Base-by-base conservation (phyloP, 768 basidiomycete genomes). In the Suillus fuscotomentosus region DNA sequence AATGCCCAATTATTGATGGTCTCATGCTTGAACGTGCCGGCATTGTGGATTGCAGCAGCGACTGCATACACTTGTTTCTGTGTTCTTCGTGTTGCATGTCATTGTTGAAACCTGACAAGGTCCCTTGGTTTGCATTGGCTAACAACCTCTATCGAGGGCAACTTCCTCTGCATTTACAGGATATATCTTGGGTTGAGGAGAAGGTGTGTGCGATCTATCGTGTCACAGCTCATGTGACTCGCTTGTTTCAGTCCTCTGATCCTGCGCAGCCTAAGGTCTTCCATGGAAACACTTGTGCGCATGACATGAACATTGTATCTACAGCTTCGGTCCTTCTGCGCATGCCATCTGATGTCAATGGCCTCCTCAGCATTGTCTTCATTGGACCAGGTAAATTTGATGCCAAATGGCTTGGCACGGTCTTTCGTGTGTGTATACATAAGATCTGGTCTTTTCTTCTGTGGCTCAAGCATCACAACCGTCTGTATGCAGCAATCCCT, bases 211-310 rank as follows among this genome's bases (percentile, higher is more conserved):
- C 73, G 0, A 57, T 71, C 15, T 72, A 74, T 61, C 41, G 69
- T 17, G 68, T 61, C 9, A 75, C 72, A 43, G 73, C 76, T 5
- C 67, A 74, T 67, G 60, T 77, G 1, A 69, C 70, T 17, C 55
- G 71, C 4, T 27, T 77, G 9, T 72, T 71, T 68, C 47, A 69
- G 27, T 75, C 71, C 0, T 67, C 63, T 3, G 67, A 76, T 63
- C 54, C 70, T 17, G 22, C 22, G 0, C 62, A 69, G 34, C 72
- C 76, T 0, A 50, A 38, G n/a, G 68, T 76, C 0, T 69, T 76
- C 50, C 68, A 75, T 68, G 76, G 76, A 3, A 77, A 77, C 57
- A 77, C 74, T 3, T 77, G 76, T 68, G 71, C 75, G 13, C 73
- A 77, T 68, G 68, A 76, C 10, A 71, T 69, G 66, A 77, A 78